Conservation (phyloP, 192 early-diverging fungal species). For the Pilobolus umbonatus region DNA sequence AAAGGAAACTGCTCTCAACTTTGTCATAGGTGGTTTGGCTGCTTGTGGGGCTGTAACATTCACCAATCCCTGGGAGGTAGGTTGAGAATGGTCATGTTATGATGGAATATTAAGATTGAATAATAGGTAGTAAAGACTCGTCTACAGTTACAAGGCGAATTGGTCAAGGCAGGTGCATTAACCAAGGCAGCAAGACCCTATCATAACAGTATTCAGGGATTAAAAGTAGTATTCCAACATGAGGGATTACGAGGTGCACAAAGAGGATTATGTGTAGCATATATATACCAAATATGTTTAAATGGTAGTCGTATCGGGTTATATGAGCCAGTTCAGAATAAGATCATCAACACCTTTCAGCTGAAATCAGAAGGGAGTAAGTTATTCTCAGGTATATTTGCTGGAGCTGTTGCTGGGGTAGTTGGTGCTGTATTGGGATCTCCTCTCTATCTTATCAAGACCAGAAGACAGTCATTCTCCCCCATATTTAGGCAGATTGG, state of each 20-base stretch:
- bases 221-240: slow-evolving; percentile 67
- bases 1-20: slow-evolving; percentile 46
- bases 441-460: slow-evolving; percentile 91
- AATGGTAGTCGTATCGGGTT: slow-evolving; percentile 91
- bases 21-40: slow-evolving; percentile 76
- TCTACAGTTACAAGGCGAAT: slow-evolving; percentile 90
- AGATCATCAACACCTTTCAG: slow-evolving; percentile 41
- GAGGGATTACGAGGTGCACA: slow-evolving; percentile 88
- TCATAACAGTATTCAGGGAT: slow-evolving; percentile 72
- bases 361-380: slow-evolving; percentile 68
- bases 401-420: slow-evolving; percentile 55
- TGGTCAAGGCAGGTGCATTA: slow-evolving; percentile 45
- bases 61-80: slow-evolving; percentile 93
- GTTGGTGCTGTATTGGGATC: slow-evolving; percentile 78
- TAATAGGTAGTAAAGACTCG: slow-evolving; percentile 86
- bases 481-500: slow-evolving; percentile 64
- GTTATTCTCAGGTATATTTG: slow-evolving; percentile 28
- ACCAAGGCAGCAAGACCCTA: slow-evolving; percentile 53
- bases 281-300: slow-evolving; percentile 87
- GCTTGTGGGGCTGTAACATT: slow-evolving; percentile 91
- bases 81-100: neutral
- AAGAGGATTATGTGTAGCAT: slow-evolving; percentile 81
- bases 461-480: slow-evolving; percentile 74
- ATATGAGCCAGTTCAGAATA: slow-evolving; percentile 79
- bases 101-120: neutral